Base-by-base conservation (phyloP, 1,284 basidiomycete species). In the Mycena citricolor region DNA sequence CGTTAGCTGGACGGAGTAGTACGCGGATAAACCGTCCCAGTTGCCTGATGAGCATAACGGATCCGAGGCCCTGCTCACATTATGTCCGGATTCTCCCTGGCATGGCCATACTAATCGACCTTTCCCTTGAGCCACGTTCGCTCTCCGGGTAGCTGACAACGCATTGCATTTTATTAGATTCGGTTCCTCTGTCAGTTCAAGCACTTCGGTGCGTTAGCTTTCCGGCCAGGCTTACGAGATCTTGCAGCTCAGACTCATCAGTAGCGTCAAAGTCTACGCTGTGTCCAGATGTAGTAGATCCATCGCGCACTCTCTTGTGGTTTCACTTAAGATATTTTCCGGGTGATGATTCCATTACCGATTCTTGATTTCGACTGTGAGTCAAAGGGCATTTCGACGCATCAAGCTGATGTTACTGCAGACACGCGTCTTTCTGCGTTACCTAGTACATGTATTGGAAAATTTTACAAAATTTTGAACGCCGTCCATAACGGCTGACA, bases 401-500 rank as follows among this genome's bases (percentile, higher is more conserved):
- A 13, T 42, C 23, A 25, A 40, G 19, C 42, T 8, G 14, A 2
- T 13, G 22, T 43, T 26, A n/a, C n/a, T 23, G 23, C 16, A 52
- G 50, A 49, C 22, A 49, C 46, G 23, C 40, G 30, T n/a, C 47
- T 52, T 11, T 47, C 51, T 1, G 20, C 26, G 0, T 52, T 46
- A 47, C 51, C 51, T 6, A 47, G 51, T 4, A 42, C 51, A 13
- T 52, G 51, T 20, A 42, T 52, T 11, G 44, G 49, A n/a, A n/a
- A n/a, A n/a, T n/a, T 43, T 14, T 28, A 38, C 29, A 3, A 16
- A 20, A 20, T 14, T 8, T 8, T 31, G 17, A 23, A 28, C 16
- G 16, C 7, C 8, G 8, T 14, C 19, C 2, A 12, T 20, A 8
- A 5, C 7, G 25, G 11, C 32, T 38, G n/a, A 39, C 26, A 32